Base-by-base conservation (phyloP, 2,329 filamentous ascomycete species). In the Aspergillus fijiensis region DNA sequence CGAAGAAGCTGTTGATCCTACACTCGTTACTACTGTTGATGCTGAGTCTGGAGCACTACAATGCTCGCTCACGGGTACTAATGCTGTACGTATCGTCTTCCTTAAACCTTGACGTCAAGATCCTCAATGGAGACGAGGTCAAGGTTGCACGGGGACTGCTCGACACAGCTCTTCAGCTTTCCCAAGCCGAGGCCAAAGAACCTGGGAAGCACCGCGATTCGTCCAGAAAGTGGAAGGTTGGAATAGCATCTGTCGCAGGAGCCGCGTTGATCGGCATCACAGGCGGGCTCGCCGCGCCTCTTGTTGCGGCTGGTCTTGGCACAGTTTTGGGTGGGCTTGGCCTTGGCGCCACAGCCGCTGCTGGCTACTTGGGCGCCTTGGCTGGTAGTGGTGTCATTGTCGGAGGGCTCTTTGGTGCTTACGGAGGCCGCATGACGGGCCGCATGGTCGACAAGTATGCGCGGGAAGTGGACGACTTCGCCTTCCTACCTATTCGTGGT, bases 391-490 rank as follows among this genome's bases (percentile, higher is more conserved):
- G 88, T 5, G 84, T 95, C 16, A 81, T 92, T 48, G 89, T 96
- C 31, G 94, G 93, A 16, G 87, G 89, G 42, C 79, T 98, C 45
- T 97, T 98, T 70, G 95, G 95, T 9, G 91, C 95, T n/a, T 96
- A 96, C 71, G 90, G 90, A 49, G 87, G 89, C 1, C 86, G 88
- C 39, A 93, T 96, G 82, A 90, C 90, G 0, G 87, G 88, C 55
- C 89, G 92, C 73, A 91, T 93, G 82, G 90, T 97, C 82, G 91
- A 96, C 65, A 83, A 88, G n/a, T 96, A 96, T 72, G 85, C 89
- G 11, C 87, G 87, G 66, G 92, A 96, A 65, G 88, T 98, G 16
- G 87, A 91, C 68, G 93, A 98, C 70, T 96, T 97, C 74, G 91
- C 87, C 0, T 91, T 98, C 68, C 77, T 96, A 11, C 90, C 92